These are phyloP conservation scores for Hapsidospora chrysogenum DNA, from an alignment of 495 filamentous ascomycete species.

Conservation along the genomic window DNA sequence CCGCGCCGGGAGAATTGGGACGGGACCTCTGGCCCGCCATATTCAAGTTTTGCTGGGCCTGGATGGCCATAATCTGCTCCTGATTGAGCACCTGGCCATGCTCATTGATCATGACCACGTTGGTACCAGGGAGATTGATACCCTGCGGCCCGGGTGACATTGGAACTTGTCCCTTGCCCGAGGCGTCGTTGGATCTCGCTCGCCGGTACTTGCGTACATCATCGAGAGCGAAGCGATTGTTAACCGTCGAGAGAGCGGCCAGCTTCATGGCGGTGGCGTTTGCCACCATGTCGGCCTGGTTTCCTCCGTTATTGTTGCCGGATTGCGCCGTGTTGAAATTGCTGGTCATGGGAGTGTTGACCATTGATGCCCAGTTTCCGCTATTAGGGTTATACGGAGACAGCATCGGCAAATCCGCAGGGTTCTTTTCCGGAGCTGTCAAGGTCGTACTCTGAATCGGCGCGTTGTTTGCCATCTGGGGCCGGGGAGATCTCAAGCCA, in stretches of 20 bases:
- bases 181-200: constrained; percentile 75
- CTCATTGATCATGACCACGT: constrained; percentile 79
- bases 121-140: constrained; percentile 39
- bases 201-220: constrained; percentile 89
- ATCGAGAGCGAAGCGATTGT: constrained; percentile 93
- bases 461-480: constrained; percentile 43
- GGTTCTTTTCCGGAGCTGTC: constrained; percentile 49
- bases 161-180: constrained; percentile 25
- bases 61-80: constrained; percentile 74
- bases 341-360: constrained; percentile 90
- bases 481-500: constrained; percentile 68
- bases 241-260: constrained; percentile 89
- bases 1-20: constrained; percentile 79
- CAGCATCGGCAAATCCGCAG: constrained; percentile 58
- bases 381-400: constrained; percentile 75
- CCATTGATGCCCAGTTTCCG: constrained; percentile 96
- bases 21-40: constrained; percentile 73
- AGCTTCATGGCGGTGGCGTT: constrained; percentile 99
- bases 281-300: constrained; percentile 92
- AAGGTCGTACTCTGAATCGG: constrained; percentile 74
- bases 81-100: constrained; percentile 72
- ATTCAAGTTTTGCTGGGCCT: constrained; percentile 66
- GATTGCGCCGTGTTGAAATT: constrained; percentile 41
- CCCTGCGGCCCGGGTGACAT: constrained; percentile 25
- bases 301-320: constrained; percentile 24